A percentile compares a stretch with the other conserved stretches of the same genome.
Evolutionary conservation across 129 eudicot species (phyloP).

Genomic region (Chrysanthemum lavandulifolium): DNA sequence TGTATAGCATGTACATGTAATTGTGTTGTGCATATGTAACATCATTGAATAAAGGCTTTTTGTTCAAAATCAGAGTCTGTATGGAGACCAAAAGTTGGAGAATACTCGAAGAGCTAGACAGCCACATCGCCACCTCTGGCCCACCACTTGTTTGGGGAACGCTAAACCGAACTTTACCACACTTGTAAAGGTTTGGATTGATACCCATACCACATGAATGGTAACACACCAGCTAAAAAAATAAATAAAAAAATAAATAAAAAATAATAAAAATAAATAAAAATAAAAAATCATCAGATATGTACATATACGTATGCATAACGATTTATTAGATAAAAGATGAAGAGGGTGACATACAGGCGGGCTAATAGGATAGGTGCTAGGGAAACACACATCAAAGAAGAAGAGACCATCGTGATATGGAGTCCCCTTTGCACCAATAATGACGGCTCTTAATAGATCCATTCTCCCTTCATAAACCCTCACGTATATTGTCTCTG

Average conservation of each 20-base stretch:
- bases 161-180: not conserved
- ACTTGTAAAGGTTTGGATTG: not conserved
- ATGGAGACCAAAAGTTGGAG: not conserved
- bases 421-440: not conserved
- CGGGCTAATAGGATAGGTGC: not conserved
- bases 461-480: slow-evolving; percentile 11
- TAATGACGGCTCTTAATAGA: not conserved
- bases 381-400: not conserved
- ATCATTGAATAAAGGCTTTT: not conserved
- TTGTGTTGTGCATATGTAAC: not conserved
- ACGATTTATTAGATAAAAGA: not conserved
- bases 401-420: slow-evolving; percentile 14
- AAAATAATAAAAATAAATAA: not conserved
- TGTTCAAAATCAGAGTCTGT: not conserved
- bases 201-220: not conserved
- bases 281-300: not conserved
- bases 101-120: not conserved
- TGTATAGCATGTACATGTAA: not conserved
- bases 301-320: not conserved
- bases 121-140: not conserved
- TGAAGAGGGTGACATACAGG: not conserved
- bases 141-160: not conserved
- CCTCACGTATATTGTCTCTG: slow-evolving; percentile 13
- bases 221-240: not conserved
- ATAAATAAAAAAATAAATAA: no score